Evolutionary conservation across 78 protist species (phyloP).

Genomic region (Protostelium mycophagum): DNA sequence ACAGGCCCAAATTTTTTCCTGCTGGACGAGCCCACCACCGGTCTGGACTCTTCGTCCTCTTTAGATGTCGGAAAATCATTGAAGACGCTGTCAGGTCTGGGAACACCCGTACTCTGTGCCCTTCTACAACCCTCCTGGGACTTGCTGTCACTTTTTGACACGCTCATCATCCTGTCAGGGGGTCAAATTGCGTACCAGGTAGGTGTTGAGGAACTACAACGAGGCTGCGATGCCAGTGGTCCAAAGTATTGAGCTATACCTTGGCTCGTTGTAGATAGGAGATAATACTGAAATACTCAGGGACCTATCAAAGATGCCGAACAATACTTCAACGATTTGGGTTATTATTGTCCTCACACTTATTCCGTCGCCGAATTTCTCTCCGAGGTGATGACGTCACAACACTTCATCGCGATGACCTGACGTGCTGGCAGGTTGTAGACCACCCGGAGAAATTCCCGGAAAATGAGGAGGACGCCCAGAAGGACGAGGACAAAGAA

Average conservation of each 20-base stretch:
- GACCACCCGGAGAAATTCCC: background rate
- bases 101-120: background rate
- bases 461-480: background rate
- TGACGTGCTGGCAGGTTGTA: too few relatives aligned
- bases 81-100: background rate
- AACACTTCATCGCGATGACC: too few relatives aligned
- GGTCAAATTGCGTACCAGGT: slow-evolving; percentile 57
- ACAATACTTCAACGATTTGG: slow-evolving; percentile 27
- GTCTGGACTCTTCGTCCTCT: slow-evolving; percentile 44
- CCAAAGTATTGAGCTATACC: background rate
- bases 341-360: slow-evolving; percentile 32
- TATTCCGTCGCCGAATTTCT: slow-evolving; percentile 43
- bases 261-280: background rate
- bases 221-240: background rate
- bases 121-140: slow-evolving; percentile 48
- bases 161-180: slow-evolving; percentile 27
- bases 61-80: slow-evolving; percentile 15
- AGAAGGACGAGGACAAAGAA: background rate
- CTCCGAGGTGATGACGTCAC: slow-evolving; percentile 35
- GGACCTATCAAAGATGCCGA: slow-evolving; percentile 37
- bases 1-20: slow-evolving; percentile 23
- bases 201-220: slow-evolving; percentile 46
- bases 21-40: slow-evolving; percentile 63
- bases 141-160: slow-evolving; percentile 27
- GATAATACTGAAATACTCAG: background rate